Percentiles rank a stretch among this genome's conserved stretches.
Conservation (phyloP, 148 eudicot species). For the Dianthus caryophyllus region DNA sequence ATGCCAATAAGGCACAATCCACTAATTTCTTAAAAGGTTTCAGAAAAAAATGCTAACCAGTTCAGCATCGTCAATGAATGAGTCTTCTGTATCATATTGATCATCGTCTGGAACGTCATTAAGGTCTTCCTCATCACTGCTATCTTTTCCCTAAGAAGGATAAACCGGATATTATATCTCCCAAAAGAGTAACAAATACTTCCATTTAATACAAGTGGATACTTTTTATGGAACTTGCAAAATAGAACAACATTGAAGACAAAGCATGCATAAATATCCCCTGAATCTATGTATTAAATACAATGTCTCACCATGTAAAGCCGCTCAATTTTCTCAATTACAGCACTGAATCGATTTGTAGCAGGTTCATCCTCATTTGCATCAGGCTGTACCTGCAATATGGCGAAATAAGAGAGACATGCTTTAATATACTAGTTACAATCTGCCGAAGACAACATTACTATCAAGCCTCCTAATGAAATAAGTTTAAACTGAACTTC, state of each 20-base stretch:
- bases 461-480: neutral
- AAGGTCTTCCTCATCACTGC: conserved; percentile 94
- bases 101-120: conserved; percentile 87
- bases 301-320: conserved; percentile 66
- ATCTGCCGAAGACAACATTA: neutral
- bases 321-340: conserved; percentile 92
- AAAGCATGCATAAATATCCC: conserved; percentile 4
- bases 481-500: neutral
- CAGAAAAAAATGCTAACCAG: conserved; percentile 54
- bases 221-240: neutral
- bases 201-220: neutral
- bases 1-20: neutral
- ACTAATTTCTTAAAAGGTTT: neutral
- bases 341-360: conserved; percentile 70
- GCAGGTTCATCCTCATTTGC: conserved; percentile 69
- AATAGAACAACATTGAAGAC: neutral
- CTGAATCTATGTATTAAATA: neutral
- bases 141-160: conserved; percentile 67
- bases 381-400: conserved; percentile 43
- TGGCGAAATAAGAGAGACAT: neutral
- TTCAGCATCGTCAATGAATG: conserved; percentile 95
- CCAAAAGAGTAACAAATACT: neutral
- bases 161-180: conserved; percentile 7
- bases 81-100: conserved; percentile 97
- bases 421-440: conserved; percentile 2